These are phyloP conservation scores for Rhodofomes roseus DNA, from an alignment of 1,284 basidiomycete genomes.

Conservation along the genomic window DNA sequence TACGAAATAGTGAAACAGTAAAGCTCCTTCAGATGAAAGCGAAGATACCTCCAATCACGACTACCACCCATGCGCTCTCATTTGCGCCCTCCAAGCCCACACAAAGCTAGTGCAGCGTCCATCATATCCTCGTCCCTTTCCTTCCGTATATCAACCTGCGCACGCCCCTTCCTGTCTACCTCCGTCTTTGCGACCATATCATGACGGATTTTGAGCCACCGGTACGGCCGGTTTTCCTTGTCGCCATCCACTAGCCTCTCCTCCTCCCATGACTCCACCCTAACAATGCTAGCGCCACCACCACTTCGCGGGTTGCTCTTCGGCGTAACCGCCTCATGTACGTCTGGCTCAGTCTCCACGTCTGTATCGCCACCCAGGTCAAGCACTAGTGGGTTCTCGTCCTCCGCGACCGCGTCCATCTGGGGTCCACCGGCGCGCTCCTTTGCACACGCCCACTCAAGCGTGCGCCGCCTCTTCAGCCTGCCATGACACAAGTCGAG, in stretches of 20 bases:
- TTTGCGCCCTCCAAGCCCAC: slow-evolving; percentile 44
- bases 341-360: slow-evolving; percentile 26
- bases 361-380: slow-evolving; percentile 28
- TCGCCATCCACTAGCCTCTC: slow-evolving; percentile 13
- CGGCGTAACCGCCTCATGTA: slow-evolving; percentile 38
- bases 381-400: slow-evolving; percentile 27
- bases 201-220: not conserved
- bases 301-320: slow-evolving; percentile 25
- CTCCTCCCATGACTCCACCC: slow-evolving; percentile 7
- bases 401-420: slow-evolving; percentile 24
- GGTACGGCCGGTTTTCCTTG: slow-evolving; percentile 10
- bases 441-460: slow-evolving; percentile 73
- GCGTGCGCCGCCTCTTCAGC: slow-evolving; percentile 41
- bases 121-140: slow-evolving; percentile 58
- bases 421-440: slow-evolving; percentile 40
- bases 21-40: not conserved
- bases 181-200: slow-evolving; percentile 3
- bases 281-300: slow-evolving; percentile 7
- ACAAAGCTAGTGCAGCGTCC: slow-evolving; percentile 58
- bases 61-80: not conserved
- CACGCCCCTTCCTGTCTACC: not conserved
- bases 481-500: slow-evolving; percentile 45
- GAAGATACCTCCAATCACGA: not conserved
- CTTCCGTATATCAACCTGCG: slow-evolving; percentile 1
- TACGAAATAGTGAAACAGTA: not conserved